These are phyloP conservation scores for Chytriomyces hyalinus DNA, from an alignment of 192 early-diverging fungal genomes.

Conservation along the genomic window DNA sequence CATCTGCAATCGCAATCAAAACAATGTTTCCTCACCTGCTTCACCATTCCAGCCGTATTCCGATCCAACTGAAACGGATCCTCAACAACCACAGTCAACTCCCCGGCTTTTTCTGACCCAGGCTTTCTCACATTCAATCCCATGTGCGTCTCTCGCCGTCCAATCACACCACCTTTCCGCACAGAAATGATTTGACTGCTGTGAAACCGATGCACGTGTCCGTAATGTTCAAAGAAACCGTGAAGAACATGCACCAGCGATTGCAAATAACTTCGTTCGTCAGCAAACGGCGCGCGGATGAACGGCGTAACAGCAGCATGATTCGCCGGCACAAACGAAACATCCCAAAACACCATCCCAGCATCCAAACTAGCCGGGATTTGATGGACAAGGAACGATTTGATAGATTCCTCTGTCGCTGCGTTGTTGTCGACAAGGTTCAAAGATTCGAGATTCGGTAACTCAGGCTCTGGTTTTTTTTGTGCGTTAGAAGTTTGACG, in stretches of 20 bases:
- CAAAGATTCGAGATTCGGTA: neutral
- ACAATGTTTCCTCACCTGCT: neutral
- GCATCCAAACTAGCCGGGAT: slow-evolving; percentile 1
- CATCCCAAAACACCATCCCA: slow-evolving; percentile 35
- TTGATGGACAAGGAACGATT: neutral
- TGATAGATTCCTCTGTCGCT: too few species aligned
- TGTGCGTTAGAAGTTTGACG: neutral
- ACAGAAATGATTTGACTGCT: slow-evolving; percentile 41
- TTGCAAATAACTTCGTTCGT: slow-evolving; percentile 6
- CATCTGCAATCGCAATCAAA: too few species aligned
- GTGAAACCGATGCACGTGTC: slow-evolving; percentile 35
- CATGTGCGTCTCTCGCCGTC: neutral
- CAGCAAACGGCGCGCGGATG: neutral
- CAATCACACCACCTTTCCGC: slow-evolving; percentile 37
- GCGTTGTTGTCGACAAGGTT: neutral
- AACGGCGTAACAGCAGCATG: neutral
- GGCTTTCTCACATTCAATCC: neutral
- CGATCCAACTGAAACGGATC: slow-evolving; percentile 54
- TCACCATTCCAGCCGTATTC: slow-evolving; percentile 46
- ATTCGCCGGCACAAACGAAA: slow-evolving; percentile 35
- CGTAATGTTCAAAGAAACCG: slow-evolving; percentile 48
- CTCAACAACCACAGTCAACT: slow-evolving; percentile 45
- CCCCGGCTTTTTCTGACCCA: slow-evolving; percentile 15
- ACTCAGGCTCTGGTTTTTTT: neutral
- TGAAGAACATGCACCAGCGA: slow-evolving; percentile 41